phyloP scores from a whole-genome alignment of 192 early-diverging fungal genomes.

The Podila epigama region DNA sequence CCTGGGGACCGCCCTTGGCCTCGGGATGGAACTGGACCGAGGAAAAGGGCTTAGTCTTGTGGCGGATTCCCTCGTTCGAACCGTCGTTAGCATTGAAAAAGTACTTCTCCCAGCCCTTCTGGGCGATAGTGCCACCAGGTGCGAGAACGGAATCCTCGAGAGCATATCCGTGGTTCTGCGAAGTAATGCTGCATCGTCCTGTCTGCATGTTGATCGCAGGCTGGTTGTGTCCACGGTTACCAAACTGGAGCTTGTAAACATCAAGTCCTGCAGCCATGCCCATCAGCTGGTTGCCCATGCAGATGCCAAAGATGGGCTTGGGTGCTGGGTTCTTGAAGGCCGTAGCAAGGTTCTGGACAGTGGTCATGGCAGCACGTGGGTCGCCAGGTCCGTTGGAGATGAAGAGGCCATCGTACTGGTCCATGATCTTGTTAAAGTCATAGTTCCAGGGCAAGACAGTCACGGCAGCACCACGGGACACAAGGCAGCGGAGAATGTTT shows the following conservation, averaged over 20 bases:
- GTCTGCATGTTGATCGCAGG: conserved; percentile 82
- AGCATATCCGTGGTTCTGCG: conserved; percentile 96
- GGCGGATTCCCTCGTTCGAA: conserved; percentile 92
- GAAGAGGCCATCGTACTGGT: conserved; percentile 87
- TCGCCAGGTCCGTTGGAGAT: conserved; percentile 94
- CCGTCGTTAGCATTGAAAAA: conserved; percentile 97
- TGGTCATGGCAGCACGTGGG: conserved; percentile 70
- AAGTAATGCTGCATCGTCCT: conserved; percentile 89
- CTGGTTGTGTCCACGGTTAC: conserved; percentile 98
- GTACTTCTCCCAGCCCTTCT: conserved; percentile 85
- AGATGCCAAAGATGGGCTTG: conserved; percentile 95
- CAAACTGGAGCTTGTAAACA: conserved; percentile 89
- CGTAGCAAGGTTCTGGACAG: conserved; percentile 73
- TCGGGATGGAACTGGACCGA: conserved; percentile 98
- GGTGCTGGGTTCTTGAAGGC: conserved; percentile 65
- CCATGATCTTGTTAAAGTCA: conserved; percentile 65
- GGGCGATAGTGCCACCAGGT: conserved; percentile 77
- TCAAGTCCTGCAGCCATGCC: conserved; percentile 89
- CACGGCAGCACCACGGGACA: conserved; percentile 79
- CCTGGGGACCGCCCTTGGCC: conserved; percentile 91
- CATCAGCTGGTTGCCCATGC: conserved; percentile 95
- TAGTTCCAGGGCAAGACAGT: conserved; percentile 91
- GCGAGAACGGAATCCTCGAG: conserved; percentile 76
- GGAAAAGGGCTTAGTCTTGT: conserved; percentile 71
- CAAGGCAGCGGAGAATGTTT: conserved; percentile 90